phyloP scores from a whole-genome alignment of 371 early-diverging fungal genomes.

The Mortierella sp. region DNA sequence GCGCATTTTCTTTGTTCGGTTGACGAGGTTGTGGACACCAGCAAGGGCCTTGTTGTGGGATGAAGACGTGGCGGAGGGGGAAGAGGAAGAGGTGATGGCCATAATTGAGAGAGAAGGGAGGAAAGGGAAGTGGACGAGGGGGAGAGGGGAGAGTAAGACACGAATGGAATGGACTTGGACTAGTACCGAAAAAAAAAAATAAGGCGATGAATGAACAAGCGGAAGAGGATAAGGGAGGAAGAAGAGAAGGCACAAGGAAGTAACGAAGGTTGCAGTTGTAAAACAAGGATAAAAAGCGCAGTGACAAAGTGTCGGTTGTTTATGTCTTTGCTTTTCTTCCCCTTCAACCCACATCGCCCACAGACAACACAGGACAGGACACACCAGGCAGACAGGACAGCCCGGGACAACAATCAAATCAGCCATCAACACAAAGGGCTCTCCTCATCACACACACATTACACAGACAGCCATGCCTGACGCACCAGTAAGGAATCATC shows the following conservation, averaged over 20 bases:
- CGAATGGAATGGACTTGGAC: no score
- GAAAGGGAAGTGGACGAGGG: neutral
- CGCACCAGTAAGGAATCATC: constrained; percentile 28
- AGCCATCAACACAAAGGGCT: neutral
- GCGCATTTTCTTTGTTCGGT: constrained; percentile 55
- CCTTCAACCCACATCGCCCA: neutral
- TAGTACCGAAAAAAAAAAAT: neutral
- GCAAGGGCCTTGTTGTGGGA: constrained; percentile 25
- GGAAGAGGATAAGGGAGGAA: neutral
- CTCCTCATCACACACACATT: neutral
- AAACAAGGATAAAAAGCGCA: neutral
- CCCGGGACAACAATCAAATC: neutral
- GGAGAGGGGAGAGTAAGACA: neutral
- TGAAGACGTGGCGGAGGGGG: constrained; percentile 20
- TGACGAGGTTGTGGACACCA: constrained; percentile 52
- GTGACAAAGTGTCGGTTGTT: neutral
- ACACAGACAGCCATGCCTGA: constrained; percentile 29
- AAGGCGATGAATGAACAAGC: neutral
- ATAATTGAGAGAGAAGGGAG: constrained; percentile 11
- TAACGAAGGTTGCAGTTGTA: no score
- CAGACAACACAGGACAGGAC: neutral
- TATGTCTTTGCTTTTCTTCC: neutral
- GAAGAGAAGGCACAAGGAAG: neutral
- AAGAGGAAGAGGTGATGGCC: neutral
- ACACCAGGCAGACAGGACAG: neutral